Evolutionary conservation across 345 rosid genomes (phyloP).

Genomic region (Triadica sebifera): DNA sequence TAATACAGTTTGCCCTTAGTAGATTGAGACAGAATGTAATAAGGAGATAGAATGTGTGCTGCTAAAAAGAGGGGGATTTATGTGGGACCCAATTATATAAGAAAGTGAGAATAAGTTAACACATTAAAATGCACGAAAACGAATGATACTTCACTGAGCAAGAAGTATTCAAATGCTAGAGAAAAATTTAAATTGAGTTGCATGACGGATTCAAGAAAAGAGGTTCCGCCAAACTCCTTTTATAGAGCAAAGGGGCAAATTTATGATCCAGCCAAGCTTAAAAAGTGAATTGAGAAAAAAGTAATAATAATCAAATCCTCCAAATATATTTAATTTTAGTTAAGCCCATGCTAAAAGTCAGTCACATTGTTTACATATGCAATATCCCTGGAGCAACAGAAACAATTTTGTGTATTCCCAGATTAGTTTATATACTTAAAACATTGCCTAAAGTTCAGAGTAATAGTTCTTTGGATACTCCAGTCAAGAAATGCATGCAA

Average conservation of each 20-base stretch:
- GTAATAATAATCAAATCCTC: background rate
- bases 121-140: background rate
- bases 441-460: background rate
- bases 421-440: background rate
- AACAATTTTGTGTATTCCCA: background rate
- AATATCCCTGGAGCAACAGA: background rate
- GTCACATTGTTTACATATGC: background rate
- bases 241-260: background rate
- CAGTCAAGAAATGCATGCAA: slow-evolving; percentile 5
- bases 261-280: no score
- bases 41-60: background rate
- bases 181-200: background rate
- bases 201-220: background rate
- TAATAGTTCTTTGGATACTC: background rate
- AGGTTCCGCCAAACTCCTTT: background rate
- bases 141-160: background rate
- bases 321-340: background rate
- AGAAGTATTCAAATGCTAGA: background rate
- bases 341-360: background rate
- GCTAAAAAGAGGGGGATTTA: background rate
- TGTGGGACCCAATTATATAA: background rate
- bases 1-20: no score
- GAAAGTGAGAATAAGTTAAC: background rate
- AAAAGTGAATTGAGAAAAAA: background rate
- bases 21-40: background rate